phyloP scores from a whole-genome alignment of 2,329 filamentous ascomycete species.

The Endocalyx cinctus region DNA sequence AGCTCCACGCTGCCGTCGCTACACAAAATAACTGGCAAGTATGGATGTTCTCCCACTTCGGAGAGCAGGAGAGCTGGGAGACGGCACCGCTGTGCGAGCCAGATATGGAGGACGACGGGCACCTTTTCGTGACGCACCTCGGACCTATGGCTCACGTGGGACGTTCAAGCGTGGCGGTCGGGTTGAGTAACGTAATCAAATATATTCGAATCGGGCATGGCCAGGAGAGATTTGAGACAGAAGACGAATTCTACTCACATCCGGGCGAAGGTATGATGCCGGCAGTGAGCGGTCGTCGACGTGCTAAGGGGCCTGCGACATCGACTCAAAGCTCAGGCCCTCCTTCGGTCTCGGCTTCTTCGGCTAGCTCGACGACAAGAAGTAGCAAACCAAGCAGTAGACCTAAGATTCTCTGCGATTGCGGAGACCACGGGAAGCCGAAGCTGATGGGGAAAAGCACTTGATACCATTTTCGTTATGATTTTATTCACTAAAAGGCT shows the following conservation, averaged over 20 bases:
- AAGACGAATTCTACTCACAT: slow-evolving; percentile 21
- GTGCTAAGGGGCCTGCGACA: slow-evolving; percentile 25
- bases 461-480: not conserved
- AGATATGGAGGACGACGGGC: slow-evolving; percentile 37
- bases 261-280: slow-evolving; percentile 34
- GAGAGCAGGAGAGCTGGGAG: slow-evolving; percentile 40
- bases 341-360: too few species aligned
- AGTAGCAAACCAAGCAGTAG: not conserved
- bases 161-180: slow-evolving; percentile 61
- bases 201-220: slow-evolving; percentile 61
- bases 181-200: slow-evolving; percentile 69
- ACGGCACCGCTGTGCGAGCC: slow-evolving; percentile 37
- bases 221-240: slow-evolving; percentile 58
- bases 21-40: slow-evolving; percentile 44
- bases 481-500: too few species aligned
- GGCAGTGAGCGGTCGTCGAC: slow-evolving; percentile 21
- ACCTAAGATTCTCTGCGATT: too few species aligned
- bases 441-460: not conserved
- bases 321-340: too few species aligned
- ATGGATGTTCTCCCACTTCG: slow-evolving; percentile 47
- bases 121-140: slow-evolving; percentile 60
- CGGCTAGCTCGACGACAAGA: slow-evolving; percentile 3
- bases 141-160: slow-evolving; percentile 63
- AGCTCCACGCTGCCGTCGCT: too few species aligned
- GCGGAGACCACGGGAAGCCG: not conserved